Conservation (phyloP, 176 grass and related monocot genomes). For the Guadua angustifolia region DNA sequence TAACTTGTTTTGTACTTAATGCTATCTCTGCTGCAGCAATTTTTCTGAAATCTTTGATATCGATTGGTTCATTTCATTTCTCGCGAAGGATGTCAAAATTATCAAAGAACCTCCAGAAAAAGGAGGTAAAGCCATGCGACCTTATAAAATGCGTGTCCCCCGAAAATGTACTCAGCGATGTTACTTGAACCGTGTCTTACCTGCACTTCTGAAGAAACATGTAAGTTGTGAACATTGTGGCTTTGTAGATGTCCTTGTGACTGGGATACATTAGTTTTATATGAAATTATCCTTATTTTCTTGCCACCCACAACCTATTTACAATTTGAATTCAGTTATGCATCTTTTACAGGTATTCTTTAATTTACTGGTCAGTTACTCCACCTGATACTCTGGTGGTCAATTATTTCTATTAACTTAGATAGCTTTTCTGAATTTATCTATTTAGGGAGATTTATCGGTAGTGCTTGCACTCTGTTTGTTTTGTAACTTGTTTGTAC, state of each 20-base stretch:
- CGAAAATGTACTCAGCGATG: conserved; percentile 70
- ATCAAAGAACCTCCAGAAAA: conserved; percentile 71
- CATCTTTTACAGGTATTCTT: neutral
- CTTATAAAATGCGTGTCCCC: conserved; percentile 74
- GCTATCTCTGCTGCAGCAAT: conserved; percentile 50
- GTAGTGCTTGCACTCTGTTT: conserved; percentile 9
- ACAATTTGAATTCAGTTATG: neutral
- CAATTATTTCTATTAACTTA: no score
- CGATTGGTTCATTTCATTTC: conserved; percentile 69
- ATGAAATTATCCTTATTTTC: neutral
- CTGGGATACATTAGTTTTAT: neutral
- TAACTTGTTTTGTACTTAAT: conserved; percentile 42
- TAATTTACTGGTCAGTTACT: neutral
- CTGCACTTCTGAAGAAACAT: conserved; percentile 78
- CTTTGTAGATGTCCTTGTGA: neutral
- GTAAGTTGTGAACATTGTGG: conserved; percentile 47
- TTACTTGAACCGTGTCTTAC: conserved; percentile 76
- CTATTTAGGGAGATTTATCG: conserved; percentile 19
- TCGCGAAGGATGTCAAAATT: conserved; percentile 72
- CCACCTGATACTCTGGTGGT: no score
- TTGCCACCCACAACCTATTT: neutral
- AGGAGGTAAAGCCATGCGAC: conserved; percentile 52
- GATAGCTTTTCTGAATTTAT: no score
- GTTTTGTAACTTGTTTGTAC: neutral
- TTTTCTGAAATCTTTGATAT: conserved; percentile 87